A percentile compares a stretch with the other conserved stretches of the same genome.
phyloP scores from a whole-genome alignment of 2,329 filamentous ascomycete genomes.

The Ophiobolus disseminans region DNA sequence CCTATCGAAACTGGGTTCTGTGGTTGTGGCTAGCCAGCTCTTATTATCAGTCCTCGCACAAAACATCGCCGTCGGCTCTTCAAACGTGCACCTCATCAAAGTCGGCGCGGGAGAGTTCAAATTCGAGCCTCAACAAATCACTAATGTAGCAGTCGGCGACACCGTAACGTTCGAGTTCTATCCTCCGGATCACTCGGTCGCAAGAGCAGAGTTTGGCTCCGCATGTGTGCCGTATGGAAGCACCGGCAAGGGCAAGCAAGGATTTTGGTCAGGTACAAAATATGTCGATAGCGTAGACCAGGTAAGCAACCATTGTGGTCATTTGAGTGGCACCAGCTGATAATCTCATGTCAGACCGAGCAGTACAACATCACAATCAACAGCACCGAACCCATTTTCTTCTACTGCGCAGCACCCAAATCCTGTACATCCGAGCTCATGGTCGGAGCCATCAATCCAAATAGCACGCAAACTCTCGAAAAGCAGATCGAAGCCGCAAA shows the following conservation, averaged over 20 bases:
- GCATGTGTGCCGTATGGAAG: conserved; percentile 52
- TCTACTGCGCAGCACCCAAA: conserved; percentile 61
- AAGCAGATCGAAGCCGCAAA: conserved; percentile 33
- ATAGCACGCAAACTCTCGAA: conserved; percentile 40
- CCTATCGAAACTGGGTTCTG: too few species aligned
- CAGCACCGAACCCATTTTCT: conserved; percentile 47
- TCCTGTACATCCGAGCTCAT: conserved; percentile 72
- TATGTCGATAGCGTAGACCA: conserved; percentile 31
- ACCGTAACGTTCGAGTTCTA: conserved; percentile 50
- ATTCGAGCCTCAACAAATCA: conserved; percentile 48
- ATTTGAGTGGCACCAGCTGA: neutral
- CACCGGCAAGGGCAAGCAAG: conserved; percentile 31
- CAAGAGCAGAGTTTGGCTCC: conserved; percentile 47
- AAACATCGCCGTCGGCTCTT: too few species aligned
- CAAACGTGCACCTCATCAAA: conserved; percentile 41
- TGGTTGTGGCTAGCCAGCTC: too few species aligned
- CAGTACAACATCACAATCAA: conserved; percentile 47
- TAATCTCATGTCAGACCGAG: conserved; percentile 17
- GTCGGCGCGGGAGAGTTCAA: conserved; percentile 46
- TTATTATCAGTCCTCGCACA: too few species aligned
- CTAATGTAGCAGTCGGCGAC: conserved; percentile 48
- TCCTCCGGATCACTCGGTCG: conserved; percentile 53
- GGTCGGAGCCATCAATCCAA: conserved; percentile 77
- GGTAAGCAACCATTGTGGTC: conserved; percentile 21
- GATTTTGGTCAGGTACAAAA: conserved; percentile 44